Conservation (phyloP, 2,329 filamentous ascomycete genomes). For the Fusarium mexicanum region DNA sequence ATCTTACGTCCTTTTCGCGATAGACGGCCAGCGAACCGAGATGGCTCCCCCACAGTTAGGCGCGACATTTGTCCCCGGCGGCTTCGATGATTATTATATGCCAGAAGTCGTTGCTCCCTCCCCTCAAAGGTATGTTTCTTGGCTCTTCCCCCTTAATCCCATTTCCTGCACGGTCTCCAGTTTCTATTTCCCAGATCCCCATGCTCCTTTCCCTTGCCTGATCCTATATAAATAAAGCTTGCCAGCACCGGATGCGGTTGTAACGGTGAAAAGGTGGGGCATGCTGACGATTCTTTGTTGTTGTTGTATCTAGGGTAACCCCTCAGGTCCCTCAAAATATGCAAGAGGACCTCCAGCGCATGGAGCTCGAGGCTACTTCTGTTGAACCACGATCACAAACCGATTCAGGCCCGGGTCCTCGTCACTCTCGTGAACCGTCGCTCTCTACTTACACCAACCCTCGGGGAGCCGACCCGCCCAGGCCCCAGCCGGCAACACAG, state of each 20-base stretch:
- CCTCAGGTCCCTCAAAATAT: conserved; percentile 97
- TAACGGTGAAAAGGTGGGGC: conserved; percentile 48
- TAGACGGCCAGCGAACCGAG: conserved; percentile 44
- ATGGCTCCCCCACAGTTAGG: conserved; percentile 52
- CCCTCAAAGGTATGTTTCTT: conserved; percentile 63
- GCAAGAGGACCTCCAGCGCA: conserved; percentile 89
- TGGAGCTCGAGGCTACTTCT: conserved; percentile 81
- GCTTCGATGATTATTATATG: conserved; percentile 69
- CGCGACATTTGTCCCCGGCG: conserved; percentile 68
- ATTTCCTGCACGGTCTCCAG: conserved; percentile 30
- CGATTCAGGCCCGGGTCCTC: conserved; percentile 45
- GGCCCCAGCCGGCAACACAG: conserved; percentile 46
- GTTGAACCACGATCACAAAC: conserved; percentile 49
- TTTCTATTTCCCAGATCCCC: conserved; percentile 31
- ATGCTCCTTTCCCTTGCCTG: conserved; percentile 21
- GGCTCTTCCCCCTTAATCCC: conserved; percentile 25
- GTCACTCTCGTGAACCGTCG: conserved; percentile 56
- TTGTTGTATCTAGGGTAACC: conserved; percentile 74
- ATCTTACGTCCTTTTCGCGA: conserved; percentile 44
- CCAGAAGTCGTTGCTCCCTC: conserved; percentile 67
- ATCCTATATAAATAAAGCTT: conserved; percentile 31
- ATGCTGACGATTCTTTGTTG: conserved; percentile 51
- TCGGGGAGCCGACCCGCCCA: conserved; percentile 42
- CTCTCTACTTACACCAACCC: conserved; percentile 53
- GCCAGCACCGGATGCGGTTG: conserved; percentile 39